Base-by-base conservation (phyloP, 106 monocot genomes). In the Dendrobium chrysotoxum region DNA sequence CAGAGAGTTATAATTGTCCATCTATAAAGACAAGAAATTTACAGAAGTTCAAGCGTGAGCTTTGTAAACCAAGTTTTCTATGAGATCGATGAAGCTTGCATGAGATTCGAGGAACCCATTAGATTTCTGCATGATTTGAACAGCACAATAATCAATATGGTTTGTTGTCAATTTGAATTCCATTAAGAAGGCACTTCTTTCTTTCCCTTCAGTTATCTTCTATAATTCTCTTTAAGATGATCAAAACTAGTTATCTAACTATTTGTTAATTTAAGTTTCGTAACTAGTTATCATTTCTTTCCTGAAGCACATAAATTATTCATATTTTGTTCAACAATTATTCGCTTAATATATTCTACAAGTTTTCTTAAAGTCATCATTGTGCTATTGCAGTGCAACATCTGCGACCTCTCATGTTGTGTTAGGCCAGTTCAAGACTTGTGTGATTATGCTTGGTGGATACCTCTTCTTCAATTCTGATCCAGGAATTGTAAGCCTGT, bases 391-490 rank as follows among this genome's bases (percentile, higher is more conserved):
- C 90, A 97, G 96, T 78, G 96, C 96, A 41, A 97, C 96, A 53
- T 97, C 96, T 21, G 94, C 96, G 26, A 90, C 90, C 4, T 90
- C 96, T 45, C 96, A 97, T 39, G 96, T 97, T 53, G 96, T 96
- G 11, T 78, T 96, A 42, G 96, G 96, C 7, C 96, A 97, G 77
- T 97, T 97, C 94, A 97, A 97, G 81, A 97, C 96, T 2, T 90
- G 91, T 31, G 90, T 97, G 13, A 97, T 97, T 65, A 90, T 97
- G 96, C 87, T 97, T 0, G 90, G 89, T 6, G 92, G 94, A 39
- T 97, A 94, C 81, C 53, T 92, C 23, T 78, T 97, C 73, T 97
- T 97, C 77, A 82, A 81, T 12, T 92, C 94, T 3, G 94, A 94
- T 58, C 96, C 93, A 5, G 96, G 96, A 44, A 41, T 77, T 28